Base-by-base conservation (phyloP, 345 rosid species). In the Erucastrum elatum region DNA sequence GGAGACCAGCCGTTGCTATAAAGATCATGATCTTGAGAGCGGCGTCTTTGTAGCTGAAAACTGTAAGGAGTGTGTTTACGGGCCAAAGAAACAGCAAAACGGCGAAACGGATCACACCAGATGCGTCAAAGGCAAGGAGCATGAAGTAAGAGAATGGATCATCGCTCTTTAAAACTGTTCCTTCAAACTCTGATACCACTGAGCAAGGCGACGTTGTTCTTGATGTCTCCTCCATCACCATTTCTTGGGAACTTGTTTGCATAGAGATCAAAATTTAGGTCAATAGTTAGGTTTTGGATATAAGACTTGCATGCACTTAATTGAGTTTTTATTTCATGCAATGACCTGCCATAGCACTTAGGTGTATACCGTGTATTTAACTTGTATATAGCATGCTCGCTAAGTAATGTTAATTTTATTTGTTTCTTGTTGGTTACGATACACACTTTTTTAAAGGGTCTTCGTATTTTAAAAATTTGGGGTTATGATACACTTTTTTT, bases 21-120 rank as follows among this genome's bases (percentile, higher is more conserved):
- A 56, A 56, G 29, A 56, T 56, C 61, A 56, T 56, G 61, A 56
- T 27, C 61, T 56, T 56, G 12, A 56, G 61, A 56, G 61, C 61
- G 2, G 29, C 29, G 27, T 56, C 2, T 17, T 56, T 56, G 61
- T 56, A 56, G 61, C 61, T 21, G 12, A 56, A 56, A 17, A 56
- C 29, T 11, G 8, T 21, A 8, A 56, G 61, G 29, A 56, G 61
- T 56, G 27, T 1, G 61, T 4, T 56, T 17, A 17, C 61, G 29
- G 61, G 61, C 61, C 61, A 56, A 8, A 56, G 61, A 56, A 56
- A 56, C 61, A 56, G 27, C 61, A 56, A 8, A 11, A 56, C 0
- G 11, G 61, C 10, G 61, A 17, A 56, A 56, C 61, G 61, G 11
- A 56, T 56, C 0, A 56, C 4, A 56, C 61, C 29, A 17, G 27